These are phyloP conservation scores for Fusarium nurragi DNA, from an alignment of 2,329 filamentous ascomycete genomes.

Conservation along the genomic window DNA sequence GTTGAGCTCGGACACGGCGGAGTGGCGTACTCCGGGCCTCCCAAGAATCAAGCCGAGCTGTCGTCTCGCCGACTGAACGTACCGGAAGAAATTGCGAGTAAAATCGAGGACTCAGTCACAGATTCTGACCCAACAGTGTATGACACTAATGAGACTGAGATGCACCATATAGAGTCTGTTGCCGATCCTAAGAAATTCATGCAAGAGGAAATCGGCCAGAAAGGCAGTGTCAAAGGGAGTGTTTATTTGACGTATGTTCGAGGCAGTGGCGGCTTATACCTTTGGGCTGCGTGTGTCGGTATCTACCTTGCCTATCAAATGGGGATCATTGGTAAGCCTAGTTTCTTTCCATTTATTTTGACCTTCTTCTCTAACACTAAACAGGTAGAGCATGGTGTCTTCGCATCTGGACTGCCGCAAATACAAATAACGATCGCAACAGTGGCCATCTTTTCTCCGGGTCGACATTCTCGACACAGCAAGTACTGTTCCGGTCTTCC, in stretches of 20 bases:
- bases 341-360: too few relatives aligned
- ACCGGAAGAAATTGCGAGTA: too few relatives aligned
- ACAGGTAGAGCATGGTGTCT: constrained; percentile 73
- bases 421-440: too few relatives aligned
- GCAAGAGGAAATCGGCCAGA: constrained; percentile 75
- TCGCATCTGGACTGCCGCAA: constrained; percentile 64
- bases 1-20: constrained; percentile 75
- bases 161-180: constrained; percentile 64
- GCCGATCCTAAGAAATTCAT: constrained; percentile 72
- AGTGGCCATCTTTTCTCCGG: constrained; percentile 47
- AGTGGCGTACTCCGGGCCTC: constrained; percentile 56
- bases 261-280: constrained; percentile 65
- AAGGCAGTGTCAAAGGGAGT: constrained; percentile 70
- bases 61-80: neutral
- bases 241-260: constrained; percentile 74
- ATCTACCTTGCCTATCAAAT: constrained; percentile 63
- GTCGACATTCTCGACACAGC: constrained; percentile 56
- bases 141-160: constrained; percentile 48
- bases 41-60: neutral
- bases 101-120: too few relatives aligned
- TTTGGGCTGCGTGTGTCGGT: constrained; percentile 64
- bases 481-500: constrained; percentile 53
- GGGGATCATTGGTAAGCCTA: constrained; percentile 63
- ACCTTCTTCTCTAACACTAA: too few relatives aligned
- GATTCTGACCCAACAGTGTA: too few relatives aligned